A percentile compares a stretch with the other conserved stretches of the same genome.
phyloP scores from a whole-genome alignment of 73 alveolate genomes.

The Paramecium sexaurelia region DNA sequence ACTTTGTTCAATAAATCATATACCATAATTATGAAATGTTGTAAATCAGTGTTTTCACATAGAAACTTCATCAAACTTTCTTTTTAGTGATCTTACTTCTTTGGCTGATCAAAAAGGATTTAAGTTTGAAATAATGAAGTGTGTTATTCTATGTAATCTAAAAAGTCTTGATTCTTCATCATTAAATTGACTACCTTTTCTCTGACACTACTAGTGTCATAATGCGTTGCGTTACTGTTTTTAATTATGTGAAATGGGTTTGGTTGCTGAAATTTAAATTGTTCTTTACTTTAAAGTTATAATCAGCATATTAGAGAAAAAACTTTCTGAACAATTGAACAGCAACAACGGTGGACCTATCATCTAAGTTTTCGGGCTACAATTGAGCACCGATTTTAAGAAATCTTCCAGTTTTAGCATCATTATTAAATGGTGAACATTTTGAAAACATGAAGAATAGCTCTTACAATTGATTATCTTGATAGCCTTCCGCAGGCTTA shows the following conservation, averaged over 20 bases:
- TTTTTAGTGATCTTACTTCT: neutral
- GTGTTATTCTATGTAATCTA: neutral
- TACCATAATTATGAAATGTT: conserved; percentile 21
- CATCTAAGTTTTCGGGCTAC: neutral
- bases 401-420: neutral
- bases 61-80: neutral
- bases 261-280: conserved; percentile 15
- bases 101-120: neutral
- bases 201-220: neutral
- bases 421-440: conserved; percentile 7
- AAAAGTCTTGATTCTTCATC: conserved; percentile 32
- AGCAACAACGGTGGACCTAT: conserved; percentile 34
- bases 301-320: conserved; percentile 14
- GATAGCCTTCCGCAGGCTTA: neutral
- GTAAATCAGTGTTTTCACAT: neutral
- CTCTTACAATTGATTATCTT: neutral
- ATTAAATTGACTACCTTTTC: conserved; percentile 23
- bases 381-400: neutral
- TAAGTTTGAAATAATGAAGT: neutral
- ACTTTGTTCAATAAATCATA: conserved; percentile 45
- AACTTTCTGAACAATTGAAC: conserved; percentile 38
- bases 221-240: neutral
- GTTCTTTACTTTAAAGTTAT: conserved; percentile 6
- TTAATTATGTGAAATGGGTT: conserved; percentile 23
- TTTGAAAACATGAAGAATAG: conserved; percentile 14